These are phyloP conservation scores for Aspergillus chevalieri DNA, from an alignment of 2,329 filamentous ascomycete genomes.

Conservation along the genomic window DNA sequence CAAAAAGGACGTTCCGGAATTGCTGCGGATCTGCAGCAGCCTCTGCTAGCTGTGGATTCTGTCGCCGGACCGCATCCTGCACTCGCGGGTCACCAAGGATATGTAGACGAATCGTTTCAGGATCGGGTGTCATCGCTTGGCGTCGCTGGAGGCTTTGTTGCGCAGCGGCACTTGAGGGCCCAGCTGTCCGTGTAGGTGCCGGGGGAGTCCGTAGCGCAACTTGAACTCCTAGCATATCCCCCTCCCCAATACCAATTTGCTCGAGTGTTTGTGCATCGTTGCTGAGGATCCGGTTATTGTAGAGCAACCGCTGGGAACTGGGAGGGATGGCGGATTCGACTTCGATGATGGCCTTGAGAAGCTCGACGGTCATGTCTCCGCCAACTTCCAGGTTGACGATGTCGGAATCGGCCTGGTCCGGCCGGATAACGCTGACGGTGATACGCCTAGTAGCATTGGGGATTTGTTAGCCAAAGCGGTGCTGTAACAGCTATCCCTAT, in stretches of 20 bases:
- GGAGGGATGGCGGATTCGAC: constrained; percentile 71
- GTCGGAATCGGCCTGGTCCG: constrained; percentile 64
- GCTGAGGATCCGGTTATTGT: constrained; percentile 75
- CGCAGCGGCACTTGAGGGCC: constrained; percentile 20
- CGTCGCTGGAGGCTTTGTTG: constrained; percentile 24
- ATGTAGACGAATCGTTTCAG: constrained; percentile 76
- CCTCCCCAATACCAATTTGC: constrained; percentile 72
- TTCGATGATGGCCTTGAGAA: constrained; percentile 82
- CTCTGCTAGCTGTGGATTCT: constrained; percentile 69
- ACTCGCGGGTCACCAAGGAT: constrained; percentile 71
- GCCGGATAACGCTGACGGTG: constrained; percentile 76
- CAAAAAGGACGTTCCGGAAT: constrained; percentile 67
- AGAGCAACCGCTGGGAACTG: constrained; percentile 74
- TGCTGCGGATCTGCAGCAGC: constrained; percentile 68
- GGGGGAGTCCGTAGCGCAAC: constrained; percentile 43
- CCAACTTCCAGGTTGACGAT: constrained; percentile 78
- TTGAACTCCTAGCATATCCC: constrained; percentile 87
- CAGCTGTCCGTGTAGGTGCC: constrained; percentile 24
- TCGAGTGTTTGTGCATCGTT: constrained; percentile 76
- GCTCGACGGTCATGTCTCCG: constrained; percentile 72
- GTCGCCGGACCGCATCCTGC: constrained; percentile 62
- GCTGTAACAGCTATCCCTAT: neutral
- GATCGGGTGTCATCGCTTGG: constrained; percentile 47
- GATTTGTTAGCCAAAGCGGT: neutral
- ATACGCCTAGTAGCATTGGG: constrained; percentile 59